These are phyloP conservation scores for Picea abies DNA, from an alignment of 83 land plant genomes.

Conservation along the genomic window DNA sequence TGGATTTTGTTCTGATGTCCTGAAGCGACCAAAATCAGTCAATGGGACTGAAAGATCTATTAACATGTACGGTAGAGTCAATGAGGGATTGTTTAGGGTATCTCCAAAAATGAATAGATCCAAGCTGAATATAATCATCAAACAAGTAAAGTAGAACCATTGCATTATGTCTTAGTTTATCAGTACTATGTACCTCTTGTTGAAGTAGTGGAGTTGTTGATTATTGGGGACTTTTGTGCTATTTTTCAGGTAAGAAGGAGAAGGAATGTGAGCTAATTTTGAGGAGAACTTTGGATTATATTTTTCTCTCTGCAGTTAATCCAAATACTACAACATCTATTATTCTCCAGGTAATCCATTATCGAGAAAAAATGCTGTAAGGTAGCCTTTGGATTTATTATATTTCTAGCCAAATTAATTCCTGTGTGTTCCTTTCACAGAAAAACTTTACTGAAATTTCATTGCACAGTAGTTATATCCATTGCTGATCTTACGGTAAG, in stretches of 20 bases:
- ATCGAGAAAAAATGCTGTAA: not conserved
- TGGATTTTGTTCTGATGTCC: no score
- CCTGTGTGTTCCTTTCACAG: not conserved
- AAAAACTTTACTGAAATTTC: not conserved
- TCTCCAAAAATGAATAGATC: no score
- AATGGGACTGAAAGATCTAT: no score
- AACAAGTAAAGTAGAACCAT: no score
- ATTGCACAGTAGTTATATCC: not conserved
- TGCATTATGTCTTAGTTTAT: not conserved
- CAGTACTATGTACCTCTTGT: not conserved
- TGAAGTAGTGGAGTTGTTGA: not conserved
- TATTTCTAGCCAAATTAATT: not conserved
- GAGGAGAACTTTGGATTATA: slow-evolving; percentile 74
- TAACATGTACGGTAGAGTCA: no score
- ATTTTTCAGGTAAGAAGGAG: slow-evolving; percentile 65
- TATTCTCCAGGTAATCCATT: slow-evolving; percentile 63
- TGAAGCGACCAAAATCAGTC: no score
- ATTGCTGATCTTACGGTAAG: not conserved
- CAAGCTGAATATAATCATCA: no score
- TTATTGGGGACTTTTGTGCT: not conserved
- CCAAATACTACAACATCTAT: slow-evolving; percentile 91
- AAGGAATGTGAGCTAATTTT: slow-evolving; percentile 83
- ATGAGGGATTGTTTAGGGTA: no score
- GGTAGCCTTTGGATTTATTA: not conserved
- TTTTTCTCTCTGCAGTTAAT: slow-evolving; percentile 67